These are phyloP conservation scores for Metarhizium anisopliae DNA, from an alignment of 2,329 filamentous ascomycete species.

Conservation along the genomic window DNA sequence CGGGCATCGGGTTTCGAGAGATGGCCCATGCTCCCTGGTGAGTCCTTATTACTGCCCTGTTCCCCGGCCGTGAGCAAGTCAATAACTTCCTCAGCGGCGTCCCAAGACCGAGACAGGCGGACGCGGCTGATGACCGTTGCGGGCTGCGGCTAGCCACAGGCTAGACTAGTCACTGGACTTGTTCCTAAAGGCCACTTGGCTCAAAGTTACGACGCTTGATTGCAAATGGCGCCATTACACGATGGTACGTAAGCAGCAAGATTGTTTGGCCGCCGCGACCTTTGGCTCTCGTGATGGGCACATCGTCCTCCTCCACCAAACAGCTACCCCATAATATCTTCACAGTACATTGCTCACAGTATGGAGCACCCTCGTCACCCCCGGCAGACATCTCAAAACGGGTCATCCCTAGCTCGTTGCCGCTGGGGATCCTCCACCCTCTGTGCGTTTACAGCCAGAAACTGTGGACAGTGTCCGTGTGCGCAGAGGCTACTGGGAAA, in stretches of 20 bases:
- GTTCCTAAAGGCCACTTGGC: background rate
- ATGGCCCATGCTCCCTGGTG: background rate
- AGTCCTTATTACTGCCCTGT: background rate
- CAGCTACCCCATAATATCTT: too few species aligned
- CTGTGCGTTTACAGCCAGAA: background rate
- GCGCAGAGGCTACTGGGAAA: too few species aligned
- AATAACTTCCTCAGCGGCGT: background rate
- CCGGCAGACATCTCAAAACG: background rate
- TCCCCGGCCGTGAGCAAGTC: background rate
- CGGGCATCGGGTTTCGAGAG: background rate
- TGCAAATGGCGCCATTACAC: background rate
- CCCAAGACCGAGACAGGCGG: background rate
- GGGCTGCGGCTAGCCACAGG: constrained; percentile 1
- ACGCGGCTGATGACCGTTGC: background rate
- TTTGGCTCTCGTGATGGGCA: background rate
- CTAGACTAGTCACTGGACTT: background rate
- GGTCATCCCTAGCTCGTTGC: background rate
- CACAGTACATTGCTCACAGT: background rate
- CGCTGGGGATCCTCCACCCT: background rate
- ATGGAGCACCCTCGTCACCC: background rate
- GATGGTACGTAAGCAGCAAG: background rate
- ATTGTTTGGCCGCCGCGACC: background rate
- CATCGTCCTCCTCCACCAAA: too few species aligned
- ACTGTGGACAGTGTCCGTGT: background rate
- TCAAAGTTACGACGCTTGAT: background rate